Percentiles rank a stretch among this genome's conserved stretches.
These are phyloP conservation scores for Termitomyces sp. DNA, from an alignment of 768 basidiomycete species.

Conservation along the genomic window DNA sequence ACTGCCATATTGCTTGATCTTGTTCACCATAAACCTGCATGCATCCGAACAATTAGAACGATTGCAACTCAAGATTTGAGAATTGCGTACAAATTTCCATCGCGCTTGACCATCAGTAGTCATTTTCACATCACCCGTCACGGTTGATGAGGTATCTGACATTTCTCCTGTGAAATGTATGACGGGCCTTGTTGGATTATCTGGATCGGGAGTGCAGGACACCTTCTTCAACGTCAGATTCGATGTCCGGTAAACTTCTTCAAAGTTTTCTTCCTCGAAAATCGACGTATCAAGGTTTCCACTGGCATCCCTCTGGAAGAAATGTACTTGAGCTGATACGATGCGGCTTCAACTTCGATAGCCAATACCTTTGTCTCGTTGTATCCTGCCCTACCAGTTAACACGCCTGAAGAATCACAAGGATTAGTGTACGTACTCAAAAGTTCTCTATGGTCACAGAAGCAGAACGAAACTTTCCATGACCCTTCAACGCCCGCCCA, in stretches of 20 bases:
- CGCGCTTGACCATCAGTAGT: conserved; percentile 52
- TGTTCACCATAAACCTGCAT: conserved; percentile 45
- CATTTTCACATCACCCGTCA: conserved; percentile 51
- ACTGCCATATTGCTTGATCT: conserved; percentile 54
- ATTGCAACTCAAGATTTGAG: not conserved
- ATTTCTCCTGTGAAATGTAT: conserved; percentile 52
- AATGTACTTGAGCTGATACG: not conserved
- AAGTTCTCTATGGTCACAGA: conserved; percentile 63
- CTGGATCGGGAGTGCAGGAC: conserved; percentile 35
- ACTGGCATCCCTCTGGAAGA: conserved; percentile 22
- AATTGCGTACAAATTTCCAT: conserved; percentile 56
- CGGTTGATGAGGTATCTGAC: conserved; percentile 35
- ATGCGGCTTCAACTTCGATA: not conserved
- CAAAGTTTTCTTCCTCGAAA: conserved; percentile 45
- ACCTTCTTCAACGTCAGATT: conserved; percentile 40
- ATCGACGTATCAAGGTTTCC: conserved; percentile 33
- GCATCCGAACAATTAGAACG: not conserved
- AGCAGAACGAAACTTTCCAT: conserved; percentile 64
- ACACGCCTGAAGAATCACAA: not conserved
- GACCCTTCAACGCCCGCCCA: conserved; percentile 56
- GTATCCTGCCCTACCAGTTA: conserved; percentile 20
- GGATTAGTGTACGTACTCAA: conserved; percentile 39
- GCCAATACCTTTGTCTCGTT: conserved; percentile 32
- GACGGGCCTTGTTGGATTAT: conserved; percentile 43
- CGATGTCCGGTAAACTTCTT: conserved; percentile 47